Evolutionary conservation across 1,284 basidiomycete genomes (phyloP).

Genomic region (Volvariella surrecta): DNA sequence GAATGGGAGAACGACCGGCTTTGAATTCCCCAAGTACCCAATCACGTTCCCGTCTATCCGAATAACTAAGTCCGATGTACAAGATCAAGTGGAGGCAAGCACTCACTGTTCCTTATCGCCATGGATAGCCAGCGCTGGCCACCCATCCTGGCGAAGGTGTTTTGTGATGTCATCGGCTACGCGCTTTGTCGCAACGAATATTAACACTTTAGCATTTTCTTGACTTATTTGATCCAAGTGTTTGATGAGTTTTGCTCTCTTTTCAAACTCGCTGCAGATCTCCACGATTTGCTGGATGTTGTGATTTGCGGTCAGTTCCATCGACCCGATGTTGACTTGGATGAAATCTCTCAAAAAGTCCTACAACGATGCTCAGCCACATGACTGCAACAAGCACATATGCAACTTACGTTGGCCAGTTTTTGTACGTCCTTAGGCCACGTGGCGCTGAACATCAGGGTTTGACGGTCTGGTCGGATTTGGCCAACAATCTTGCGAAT

Average conservation of each 20-base stretch:
- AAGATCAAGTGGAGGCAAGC: not conserved
- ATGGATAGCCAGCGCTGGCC: conserved; percentile 98
- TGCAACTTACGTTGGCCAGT: conserved; percentile 67
- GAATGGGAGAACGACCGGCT: conserved; percentile 92
- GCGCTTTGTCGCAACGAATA: conserved; percentile 97
- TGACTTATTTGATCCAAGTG: conserved; percentile 95
- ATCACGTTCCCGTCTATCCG: conserved; percentile 88
- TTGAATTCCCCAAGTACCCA: conserved; percentile 99
- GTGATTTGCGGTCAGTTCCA: conserved; percentile 98
- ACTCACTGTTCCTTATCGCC: conserved; percentile 95
- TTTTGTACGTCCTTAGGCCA: conserved; percentile 99
- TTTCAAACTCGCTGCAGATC: conserved; percentile 97
- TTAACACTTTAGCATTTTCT: conserved; percentile 97
- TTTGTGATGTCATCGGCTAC: conserved; percentile 98
- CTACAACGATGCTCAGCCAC: conserved; percentile 28
- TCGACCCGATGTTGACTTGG: conserved; percentile 98
- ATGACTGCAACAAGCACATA: not conserved
- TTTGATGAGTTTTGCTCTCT: conserved; percentile 92
- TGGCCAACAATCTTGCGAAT: conserved; percentile 97
- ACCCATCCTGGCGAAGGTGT: conserved; percentile 93
- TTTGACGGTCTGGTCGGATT: conserved; percentile 94
- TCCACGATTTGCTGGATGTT: conserved; percentile 96
- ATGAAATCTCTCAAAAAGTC: conserved; percentile 96
- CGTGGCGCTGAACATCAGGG: conserved; percentile 96
- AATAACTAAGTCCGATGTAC: conserved; percentile 9